These are phyloP conservation scores for Emericellopsis cladophorae DNA, from an alignment of 2,329 filamentous ascomycete species.

Conservation along the genomic window DNA sequence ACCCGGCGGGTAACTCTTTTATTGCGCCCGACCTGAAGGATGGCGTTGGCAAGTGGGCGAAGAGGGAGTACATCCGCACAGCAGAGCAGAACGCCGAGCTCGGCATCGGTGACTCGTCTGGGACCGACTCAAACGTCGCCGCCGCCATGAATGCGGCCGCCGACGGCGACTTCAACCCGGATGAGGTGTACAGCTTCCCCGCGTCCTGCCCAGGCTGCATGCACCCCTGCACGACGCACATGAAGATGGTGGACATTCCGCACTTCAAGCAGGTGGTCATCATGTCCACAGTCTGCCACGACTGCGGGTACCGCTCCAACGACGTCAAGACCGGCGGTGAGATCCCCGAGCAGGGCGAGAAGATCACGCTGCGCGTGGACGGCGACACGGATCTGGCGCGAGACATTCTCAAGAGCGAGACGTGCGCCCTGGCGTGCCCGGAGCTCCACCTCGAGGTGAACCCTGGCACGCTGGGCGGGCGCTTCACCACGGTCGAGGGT, in stretches of 20 bases:
- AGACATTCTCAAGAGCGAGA: constrained; percentile 94
- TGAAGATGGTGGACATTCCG: constrained; percentile 98
- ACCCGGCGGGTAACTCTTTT: constrained; percentile 91
- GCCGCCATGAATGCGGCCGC: constrained; percentile 32
- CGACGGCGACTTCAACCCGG: constrained; percentile 75
- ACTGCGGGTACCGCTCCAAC: constrained; percentile 89
- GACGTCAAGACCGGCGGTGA: constrained; percentile 96
- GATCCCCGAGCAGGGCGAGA: constrained; percentile 74
- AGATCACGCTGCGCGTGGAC: constrained; percentile 65
- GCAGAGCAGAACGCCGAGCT: constrained; percentile 77
- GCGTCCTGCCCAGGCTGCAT: constrained; percentile 85
- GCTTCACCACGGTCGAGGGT: constrained; percentile 95
- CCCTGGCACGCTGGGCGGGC: constrained; percentile 84
- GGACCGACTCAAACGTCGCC: neutral
- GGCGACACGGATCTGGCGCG: constrained; percentile 63
- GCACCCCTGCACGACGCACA: constrained; percentile 77
- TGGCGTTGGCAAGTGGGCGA: constrained; percentile 75
- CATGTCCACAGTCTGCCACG: constrained; percentile 85
- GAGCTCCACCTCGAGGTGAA: constrained; percentile 82
- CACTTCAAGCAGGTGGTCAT: constrained; percentile 96
- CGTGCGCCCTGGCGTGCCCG: constrained; percentile 73
- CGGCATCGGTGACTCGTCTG: constrained; percentile 53
- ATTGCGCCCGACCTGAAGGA: constrained; percentile 79
- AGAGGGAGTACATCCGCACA: constrained; percentile 72
- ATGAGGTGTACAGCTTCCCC: constrained; percentile 88